Evolutionary conservation across 345 rosid genomes (phyloP).

Genomic region (Salix brachista): DNA sequence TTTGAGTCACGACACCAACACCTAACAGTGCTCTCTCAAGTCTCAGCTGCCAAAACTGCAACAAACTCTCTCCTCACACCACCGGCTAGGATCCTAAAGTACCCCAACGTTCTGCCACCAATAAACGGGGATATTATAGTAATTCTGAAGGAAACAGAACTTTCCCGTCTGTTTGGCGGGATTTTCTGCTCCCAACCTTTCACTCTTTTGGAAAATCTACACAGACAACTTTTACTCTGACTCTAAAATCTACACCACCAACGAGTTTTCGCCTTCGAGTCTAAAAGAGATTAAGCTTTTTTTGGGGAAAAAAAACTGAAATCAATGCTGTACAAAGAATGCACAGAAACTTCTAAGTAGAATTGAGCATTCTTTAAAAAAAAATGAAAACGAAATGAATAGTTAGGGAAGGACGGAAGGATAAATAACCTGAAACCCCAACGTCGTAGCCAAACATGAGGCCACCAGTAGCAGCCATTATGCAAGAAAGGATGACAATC

Average conservation of each 20-base stretch:
- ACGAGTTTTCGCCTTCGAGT: not conserved
- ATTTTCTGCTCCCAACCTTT: not conserved
- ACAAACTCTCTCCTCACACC: too few relatives aligned
- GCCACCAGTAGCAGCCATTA: conserved; percentile 97
- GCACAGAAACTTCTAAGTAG: not conserved
- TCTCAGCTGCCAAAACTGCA: not conserved
- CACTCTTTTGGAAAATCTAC: not conserved
- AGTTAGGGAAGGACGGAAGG: not conserved
- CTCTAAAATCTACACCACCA: too few relatives aligned
- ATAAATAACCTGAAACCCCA: conserved; percentile 71
- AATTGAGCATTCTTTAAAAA: not conserved
- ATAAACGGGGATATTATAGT: not conserved
- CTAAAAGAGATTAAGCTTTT: not conserved
- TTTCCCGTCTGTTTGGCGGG: conserved; percentile 18
- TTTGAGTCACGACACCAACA: too few relatives aligned
- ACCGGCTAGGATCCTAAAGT: not conserved
- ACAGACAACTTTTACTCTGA: not conserved
- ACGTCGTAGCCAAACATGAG: conserved; percentile 97
- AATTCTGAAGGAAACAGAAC: not conserved
- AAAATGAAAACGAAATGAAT: not conserved
- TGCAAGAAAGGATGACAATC: conserved; percentile 74
- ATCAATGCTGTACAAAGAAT: not conserved
- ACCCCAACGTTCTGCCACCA: not conserved
- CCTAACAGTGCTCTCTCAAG: not conserved
- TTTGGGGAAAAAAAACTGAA: not conserved